Base-by-base conservation (phyloP, 2,329 filamentous ascomycete species). In the Sphaceloma murrayae region DNA sequence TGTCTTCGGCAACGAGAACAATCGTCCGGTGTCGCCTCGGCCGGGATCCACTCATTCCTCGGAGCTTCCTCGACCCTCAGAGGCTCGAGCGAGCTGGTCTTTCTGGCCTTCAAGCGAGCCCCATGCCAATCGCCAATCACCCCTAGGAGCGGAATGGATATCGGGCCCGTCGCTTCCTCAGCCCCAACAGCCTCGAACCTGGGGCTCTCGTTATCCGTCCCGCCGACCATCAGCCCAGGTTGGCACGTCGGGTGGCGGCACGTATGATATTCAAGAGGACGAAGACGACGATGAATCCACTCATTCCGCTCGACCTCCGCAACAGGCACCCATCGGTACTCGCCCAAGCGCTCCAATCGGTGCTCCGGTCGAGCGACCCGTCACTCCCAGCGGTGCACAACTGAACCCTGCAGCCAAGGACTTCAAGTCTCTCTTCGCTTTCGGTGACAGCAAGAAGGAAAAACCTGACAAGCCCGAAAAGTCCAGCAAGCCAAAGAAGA, bases 341-440 rank as follows among this genome's bases (percentile, higher is more conserved):
- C 58, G 53, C 43, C 60, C 60, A 3, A 34, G 78, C 80, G 40
- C 51, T 9, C 2, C 85, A 82, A 60, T 60, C 73, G 55, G 67
- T 69, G 36, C 13, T 30, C 36, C 36, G 10, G 36, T 45, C 16
- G 42, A 45, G 29, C 29, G 42, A 16, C 42, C 42, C 8, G 31
- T 45, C 4, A 45, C 42, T 10, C 42, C 69, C 30, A 67, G n/a
- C n/a, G n/a, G 79, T 63, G 55, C 77, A 34, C 72, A 74, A 53
- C 72, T 96, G 19, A 96, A 98, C 55, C 91, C 91, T 5, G 77
- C 85, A 5, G 91, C 89, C 0, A 88, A 88, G 6, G 85, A 82
- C 1, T 96, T 96, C 59, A 89, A 82, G 63, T 80, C 74, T 7
- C 74, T 79, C 27, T 76, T 91, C 47, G 51, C 51, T 1, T 53